Evolutionary conservation across 2,329 filamentous ascomycete species (phyloP).

Genomic region (Fusarium graminum): DNA sequence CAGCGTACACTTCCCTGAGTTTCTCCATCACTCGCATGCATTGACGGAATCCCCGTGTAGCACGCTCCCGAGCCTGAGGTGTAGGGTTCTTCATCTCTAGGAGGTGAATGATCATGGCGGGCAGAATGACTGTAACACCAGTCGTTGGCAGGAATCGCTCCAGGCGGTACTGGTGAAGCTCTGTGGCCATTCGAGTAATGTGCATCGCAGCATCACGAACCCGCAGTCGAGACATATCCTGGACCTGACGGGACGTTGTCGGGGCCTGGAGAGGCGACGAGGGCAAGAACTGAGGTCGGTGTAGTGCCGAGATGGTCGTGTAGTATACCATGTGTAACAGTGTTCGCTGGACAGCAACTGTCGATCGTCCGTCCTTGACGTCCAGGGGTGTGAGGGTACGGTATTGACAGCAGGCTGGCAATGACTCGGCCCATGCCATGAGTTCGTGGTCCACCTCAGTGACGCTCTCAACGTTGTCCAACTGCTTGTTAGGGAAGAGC

Average conservation of each 20-base stretch:
- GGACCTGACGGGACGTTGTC: conserved; percentile 73
- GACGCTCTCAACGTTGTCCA: conserved; percentile 85
- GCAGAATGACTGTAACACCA: conserved; percentile 89
- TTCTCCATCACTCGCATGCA: conserved; percentile 94
- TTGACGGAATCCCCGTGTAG: conserved; percentile 84
- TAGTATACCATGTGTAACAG: conserved; percentile 94
- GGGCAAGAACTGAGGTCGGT: conserved; percentile 90
- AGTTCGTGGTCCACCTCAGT: conserved; percentile 83
- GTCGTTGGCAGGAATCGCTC: conserved; percentile 88
- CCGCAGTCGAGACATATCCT: conserved; percentile 84
- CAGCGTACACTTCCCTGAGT: conserved; percentile 88
- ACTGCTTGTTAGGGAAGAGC: conserved; percentile 88
- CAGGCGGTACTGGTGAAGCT: conserved; percentile 78
- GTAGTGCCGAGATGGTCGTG: conserved; percentile 89
- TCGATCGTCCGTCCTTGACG: conserved; percentile 70
- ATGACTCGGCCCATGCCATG: conserved; percentile 78
- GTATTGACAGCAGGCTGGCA: conserved; percentile 80
- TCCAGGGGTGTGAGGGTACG: conserved; percentile 67
- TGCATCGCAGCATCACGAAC: conserved; percentile 87
- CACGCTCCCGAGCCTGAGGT: conserved; percentile 76
- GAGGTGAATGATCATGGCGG: conserved; percentile 93
- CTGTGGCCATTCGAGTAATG: conserved; percentile 86
- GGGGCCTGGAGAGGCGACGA: conserved; percentile 70
- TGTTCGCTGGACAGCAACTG: conserved; percentile 79
- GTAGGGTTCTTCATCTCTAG: conserved; percentile 90